These are phyloP conservation scores for Apiospora arundinis DNA, from an alignment of 2,329 filamentous ascomycete genomes.

Conservation along the genomic window DNA sequence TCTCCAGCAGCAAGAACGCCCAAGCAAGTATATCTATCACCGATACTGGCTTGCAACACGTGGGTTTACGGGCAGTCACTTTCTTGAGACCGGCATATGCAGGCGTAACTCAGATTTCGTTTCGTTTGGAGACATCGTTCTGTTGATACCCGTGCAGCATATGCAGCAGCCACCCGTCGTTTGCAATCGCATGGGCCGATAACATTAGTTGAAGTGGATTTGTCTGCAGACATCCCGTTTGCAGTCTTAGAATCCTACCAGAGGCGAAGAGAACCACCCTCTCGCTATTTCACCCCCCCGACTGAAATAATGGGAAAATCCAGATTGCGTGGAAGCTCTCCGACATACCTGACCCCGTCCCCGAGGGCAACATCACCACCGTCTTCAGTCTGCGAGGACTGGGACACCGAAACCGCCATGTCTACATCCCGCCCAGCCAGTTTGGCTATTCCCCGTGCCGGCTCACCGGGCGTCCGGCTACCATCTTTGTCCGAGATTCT, in stretches of 20 bases:
- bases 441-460: slow-evolving; percentile 48
- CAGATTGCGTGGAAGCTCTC: slow-evolving; percentile 52
- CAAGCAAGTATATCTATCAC: not conserved
- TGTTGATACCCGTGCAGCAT: slow-evolving; percentile 13
- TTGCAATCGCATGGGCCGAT: slow-evolving; percentile 17
- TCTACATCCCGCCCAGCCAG: slow-evolving; percentile 57
- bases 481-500: slow-evolving; percentile 89
- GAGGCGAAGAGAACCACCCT: slow-evolving; percentile 14
- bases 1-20: not conserved
- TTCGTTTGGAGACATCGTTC: slow-evolving; percentile 18
- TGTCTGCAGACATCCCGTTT: slow-evolving; percentile 11
- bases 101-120: slow-evolving; percentile 8
- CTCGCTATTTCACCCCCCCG: not conserved
- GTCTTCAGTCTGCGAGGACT: slow-evolving; percentile 53
- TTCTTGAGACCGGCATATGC: not conserved
- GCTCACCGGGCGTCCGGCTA: slow-evolving; percentile 49
- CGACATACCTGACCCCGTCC: slow-evolving; percentile 50
- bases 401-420: slow-evolving; percentile 51
- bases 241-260: not conserved
- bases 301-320: slow-evolving; percentile 52
- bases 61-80: not conserved
- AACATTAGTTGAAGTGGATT: slow-evolving; percentile 7
- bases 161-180: slow-evolving; percentile 15
- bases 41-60: slow-evolving; percentile 5
- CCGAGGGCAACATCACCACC: slow-evolving; percentile 51